Base-by-base conservation (phyloP, 352 stramenopile species). In the Pelagophyceae sp. region DNA sequence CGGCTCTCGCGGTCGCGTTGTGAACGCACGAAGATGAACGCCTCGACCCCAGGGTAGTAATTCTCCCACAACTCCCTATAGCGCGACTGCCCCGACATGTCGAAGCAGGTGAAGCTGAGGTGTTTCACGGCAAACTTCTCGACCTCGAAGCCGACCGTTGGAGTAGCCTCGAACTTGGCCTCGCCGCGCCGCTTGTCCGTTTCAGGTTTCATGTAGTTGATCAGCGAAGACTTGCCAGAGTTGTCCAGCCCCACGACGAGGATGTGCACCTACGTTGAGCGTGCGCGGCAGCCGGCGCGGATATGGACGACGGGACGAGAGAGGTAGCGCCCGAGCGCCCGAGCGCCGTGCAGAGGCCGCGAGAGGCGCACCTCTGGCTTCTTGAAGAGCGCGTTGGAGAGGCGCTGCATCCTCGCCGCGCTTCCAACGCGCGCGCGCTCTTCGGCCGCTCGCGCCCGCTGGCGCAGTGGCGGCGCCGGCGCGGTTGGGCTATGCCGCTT, bases 171-270 rank as follows among this genome's bases (percentile, higher is more conserved):
- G 31, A 83, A 82, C 17, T 82, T 74, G 75, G 88, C 87, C n/a
- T 83, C 27, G 27, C 32, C 37, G 11, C 38, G 33, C 15, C 29
- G 63, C 63, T 74, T 32, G 11, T 74, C 20, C 67, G 93, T 92
- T 71, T 90, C 90, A 45, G 88, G 89, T 76, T 93, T 93, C 76
- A 94, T 82, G 78, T 92, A 87, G 78, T 93, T 93, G 76, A 94
- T 86, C n/a, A 94, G 83, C 51, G 88, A 92, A 58, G 88, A 93
- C 84, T 94, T 94, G 80, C 90, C 89, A 79, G 86, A 91, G 79
- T 94, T 94, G 78, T 94, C 90, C 29, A 94, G 83, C 0, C 88
- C 90, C 0, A 94, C 87, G 25, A 94, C 86, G 31, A 94, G 83
- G 78, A 94, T 51, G 67, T 74, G 67, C 35, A 74, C 67, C 33